Percentiles rank a stretch among this genome's conserved stretches.
Conservation (phyloP, 768 basidiomycete species). For the Tricholoma flavovirens region DNA sequence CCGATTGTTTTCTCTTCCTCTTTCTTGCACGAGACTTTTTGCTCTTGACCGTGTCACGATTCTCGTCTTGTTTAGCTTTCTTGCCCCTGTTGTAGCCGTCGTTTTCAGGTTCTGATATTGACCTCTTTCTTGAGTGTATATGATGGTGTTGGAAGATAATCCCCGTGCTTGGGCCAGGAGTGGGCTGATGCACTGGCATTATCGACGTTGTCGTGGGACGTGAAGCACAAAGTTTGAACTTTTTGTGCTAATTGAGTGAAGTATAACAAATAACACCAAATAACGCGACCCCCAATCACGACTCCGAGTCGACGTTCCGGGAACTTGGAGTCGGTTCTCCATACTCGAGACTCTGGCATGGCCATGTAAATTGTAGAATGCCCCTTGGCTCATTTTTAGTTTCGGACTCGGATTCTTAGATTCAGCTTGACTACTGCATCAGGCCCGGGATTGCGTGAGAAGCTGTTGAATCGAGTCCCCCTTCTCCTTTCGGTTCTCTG, state of each 20-base stretch:
- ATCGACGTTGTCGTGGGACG: not conserved
- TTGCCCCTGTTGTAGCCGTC: conserved; percentile 21
- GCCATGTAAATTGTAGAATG: too few relatives aligned
- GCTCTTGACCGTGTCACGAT: conserved; percentile 8
- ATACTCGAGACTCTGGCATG: too few relatives aligned
- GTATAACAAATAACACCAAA: not conserved
- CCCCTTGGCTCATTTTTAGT: too few relatives aligned
- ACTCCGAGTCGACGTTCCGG: too few relatives aligned
- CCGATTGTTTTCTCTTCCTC: conserved; percentile 31
- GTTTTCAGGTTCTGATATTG: conserved; percentile 22
- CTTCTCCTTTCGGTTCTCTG: too few relatives aligned
- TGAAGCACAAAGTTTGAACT: not conserved
- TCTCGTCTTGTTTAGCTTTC: conserved; percentile 25
- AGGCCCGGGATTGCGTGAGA: too few relatives aligned
- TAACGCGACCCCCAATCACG: not conserved
- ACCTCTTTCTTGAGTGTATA: conserved; percentile 28
- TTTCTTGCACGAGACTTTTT: conserved; percentile 25
- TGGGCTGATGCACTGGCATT: conserved; percentile 30
- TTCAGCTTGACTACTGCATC: too few relatives aligned
- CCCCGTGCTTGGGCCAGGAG: conserved; percentile 25
- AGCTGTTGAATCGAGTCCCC: too few relatives aligned
- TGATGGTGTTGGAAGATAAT: conserved; percentile 18
- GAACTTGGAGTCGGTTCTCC: too few relatives aligned
- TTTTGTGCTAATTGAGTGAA: not conserved
- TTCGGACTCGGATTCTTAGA: too few relatives aligned